Conservation (phyloP, 1,284 basidiomycete species). For the Pascua sp. region DNA sequence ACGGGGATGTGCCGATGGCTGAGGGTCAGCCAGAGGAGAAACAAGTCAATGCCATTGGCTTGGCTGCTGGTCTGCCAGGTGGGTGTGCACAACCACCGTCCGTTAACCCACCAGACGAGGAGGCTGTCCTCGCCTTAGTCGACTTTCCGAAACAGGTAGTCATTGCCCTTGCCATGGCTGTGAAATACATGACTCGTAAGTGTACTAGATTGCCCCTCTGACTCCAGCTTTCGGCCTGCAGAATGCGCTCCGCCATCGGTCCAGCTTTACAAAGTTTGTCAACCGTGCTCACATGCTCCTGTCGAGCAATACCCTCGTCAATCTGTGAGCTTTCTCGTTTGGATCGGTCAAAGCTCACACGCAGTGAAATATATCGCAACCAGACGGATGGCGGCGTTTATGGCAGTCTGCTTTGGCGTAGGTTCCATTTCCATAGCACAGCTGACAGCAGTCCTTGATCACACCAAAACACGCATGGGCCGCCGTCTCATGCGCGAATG, state of each 20-base stretch:
- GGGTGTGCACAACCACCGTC: constrained; percentile 10
- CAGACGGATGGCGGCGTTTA: constrained; percentile 70
- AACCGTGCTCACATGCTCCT: constrained; percentile 81
- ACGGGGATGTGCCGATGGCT: constrained; percentile 12
- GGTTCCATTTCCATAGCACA: constrained; percentile 9
- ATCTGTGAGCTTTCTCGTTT: constrained; percentile 66
- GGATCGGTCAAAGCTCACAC: constrained; percentile 7
- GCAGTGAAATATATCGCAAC: constrained; percentile 80
- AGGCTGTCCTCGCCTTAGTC: constrained; percentile 54
- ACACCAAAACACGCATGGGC: constrained; percentile 83
- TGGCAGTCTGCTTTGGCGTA: constrained; percentile 74
- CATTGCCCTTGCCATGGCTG: constrained; percentile 70
- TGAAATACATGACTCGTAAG: constrained; percentile 64
- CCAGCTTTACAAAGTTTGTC: constrained; percentile 75
- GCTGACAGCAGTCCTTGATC: constrained; percentile 61
- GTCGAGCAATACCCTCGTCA: constrained; percentile 79
- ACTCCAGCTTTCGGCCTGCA: constrained; percentile 64
- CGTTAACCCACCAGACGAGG: constrained; percentile 22
- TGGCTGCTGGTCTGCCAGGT: constrained; percentile 1
- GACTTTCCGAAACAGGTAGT: constrained; percentile 63
- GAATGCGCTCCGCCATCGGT: constrained; percentile 67
- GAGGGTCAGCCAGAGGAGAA: background rate
- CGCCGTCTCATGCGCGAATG: constrained; percentile 76
- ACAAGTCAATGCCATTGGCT: constrained; percentile 3
- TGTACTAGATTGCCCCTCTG: background rate